phyloP scores from a whole-genome alignment of 2,329 filamentous ascomycete genomes.

The Pestalotiopsis sp. region DNA sequence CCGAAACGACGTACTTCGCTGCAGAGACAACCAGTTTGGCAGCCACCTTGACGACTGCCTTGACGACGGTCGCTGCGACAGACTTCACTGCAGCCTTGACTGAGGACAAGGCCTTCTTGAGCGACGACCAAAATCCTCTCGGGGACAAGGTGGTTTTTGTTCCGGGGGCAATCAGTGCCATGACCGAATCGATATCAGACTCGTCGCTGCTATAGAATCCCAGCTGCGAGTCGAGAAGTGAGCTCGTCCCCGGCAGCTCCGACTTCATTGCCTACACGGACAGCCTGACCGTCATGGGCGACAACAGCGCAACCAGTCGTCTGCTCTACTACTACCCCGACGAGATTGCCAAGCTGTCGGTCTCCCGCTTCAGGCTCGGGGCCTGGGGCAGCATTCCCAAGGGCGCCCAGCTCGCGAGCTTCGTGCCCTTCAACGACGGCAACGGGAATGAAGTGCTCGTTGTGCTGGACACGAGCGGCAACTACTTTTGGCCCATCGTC shows the following conservation, averaged over 20 bases:
- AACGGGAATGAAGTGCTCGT: neutral
- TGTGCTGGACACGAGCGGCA: neutral
- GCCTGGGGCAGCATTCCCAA: conserved; percentile 2
- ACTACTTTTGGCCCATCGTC: conserved; percentile 1
- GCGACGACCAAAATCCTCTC: neutral
- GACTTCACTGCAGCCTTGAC: conserved; percentile 1
- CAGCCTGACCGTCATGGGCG: conserved; percentile 1
- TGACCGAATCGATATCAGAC: neutral
- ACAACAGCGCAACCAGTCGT: conserved; percentile 2
- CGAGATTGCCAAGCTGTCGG: neutral
- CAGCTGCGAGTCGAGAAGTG: neutral
- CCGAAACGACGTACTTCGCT: neutral
- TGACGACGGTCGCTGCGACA: neutral
- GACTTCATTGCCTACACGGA: neutral
- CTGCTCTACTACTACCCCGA: conserved; percentile 6
- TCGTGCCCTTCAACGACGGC: conserved; percentile 4
- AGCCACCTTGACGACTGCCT: conserved; percentile 1
- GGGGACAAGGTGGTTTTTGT: neutral
- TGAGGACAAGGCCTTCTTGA: neutral
- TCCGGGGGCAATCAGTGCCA: neutral
- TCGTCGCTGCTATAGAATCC: neutral
- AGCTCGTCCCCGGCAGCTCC: neutral
- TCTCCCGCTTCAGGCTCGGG: neutral
- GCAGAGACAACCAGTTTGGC: neutral
- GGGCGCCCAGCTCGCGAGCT: neutral